Conservation (phyloP, 257 asterid species). For the Jacaranda mimosifolia region DNA sequence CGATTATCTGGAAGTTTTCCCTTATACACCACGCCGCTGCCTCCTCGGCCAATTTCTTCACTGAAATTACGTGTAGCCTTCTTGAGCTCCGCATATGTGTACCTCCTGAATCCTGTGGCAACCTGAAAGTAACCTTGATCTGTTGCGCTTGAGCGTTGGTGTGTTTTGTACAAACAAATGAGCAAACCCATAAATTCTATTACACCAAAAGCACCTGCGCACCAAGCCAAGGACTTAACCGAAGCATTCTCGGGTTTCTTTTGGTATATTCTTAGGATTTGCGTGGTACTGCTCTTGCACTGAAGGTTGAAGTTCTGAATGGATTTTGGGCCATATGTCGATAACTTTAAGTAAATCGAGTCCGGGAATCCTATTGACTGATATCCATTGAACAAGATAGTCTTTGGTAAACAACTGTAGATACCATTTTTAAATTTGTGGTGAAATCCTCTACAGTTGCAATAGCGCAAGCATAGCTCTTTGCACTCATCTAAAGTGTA, state of each 20-base stretch:
- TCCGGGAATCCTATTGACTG: background rate
- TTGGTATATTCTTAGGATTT: too few relatives aligned
- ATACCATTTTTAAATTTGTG: background rate
- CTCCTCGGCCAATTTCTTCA: slow-evolving; percentile 48
- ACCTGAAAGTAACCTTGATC: slow-evolving; percentile 42
- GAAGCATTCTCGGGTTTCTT: too few relatives aligned
- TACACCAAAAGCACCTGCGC: too few relatives aligned
- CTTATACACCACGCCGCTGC: slow-evolving; percentile 49
- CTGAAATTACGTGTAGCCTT: slow-evolving; percentile 46
- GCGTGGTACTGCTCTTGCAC: too few relatives aligned
- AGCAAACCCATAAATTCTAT: slow-evolving; percentile 18
- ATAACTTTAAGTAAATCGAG: too few relatives aligned
- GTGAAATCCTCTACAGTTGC: background rate
- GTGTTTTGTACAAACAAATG: background rate
- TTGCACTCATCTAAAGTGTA: background rate
- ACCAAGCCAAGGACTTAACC: too few relatives aligned
- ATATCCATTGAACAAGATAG: too few relatives aligned
- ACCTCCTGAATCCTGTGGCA: slow-evolving; percentile 45
- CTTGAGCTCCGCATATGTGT: slow-evolving; percentile 46
- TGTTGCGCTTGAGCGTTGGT: too few relatives aligned
- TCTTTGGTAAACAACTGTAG: background rate
- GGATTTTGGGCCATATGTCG: too few relatives aligned
- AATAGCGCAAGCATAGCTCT: background rate
- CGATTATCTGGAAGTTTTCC: slow-evolving; percentile 40
- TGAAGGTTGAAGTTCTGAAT: too few relatives aligned